Percentiles rank a stretch among this genome's conserved stretches.
Evolutionary conservation across 371 early-diverging fungal species (phyloP).

Genomic region (Mucor plumbeus): DNA sequence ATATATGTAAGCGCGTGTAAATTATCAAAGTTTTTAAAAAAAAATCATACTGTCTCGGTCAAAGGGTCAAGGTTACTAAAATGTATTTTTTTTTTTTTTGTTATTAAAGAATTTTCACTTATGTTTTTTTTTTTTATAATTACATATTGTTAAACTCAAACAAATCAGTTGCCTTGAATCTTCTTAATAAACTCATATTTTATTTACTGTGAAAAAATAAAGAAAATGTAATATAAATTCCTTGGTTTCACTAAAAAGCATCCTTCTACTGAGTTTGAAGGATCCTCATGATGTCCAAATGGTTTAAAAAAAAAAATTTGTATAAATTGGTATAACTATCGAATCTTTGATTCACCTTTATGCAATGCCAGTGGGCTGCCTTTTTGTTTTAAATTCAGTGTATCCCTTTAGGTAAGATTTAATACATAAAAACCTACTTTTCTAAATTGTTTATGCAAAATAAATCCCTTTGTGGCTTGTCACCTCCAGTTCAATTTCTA

Average conservation of each 20-base stretch:
- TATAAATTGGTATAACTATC: not conserved
- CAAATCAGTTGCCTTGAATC: conserved; percentile 80
- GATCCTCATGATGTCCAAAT: no score
- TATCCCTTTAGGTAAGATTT: not conserved
- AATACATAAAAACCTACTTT: not conserved
- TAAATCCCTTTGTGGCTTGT: not conserved
- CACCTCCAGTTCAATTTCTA: not conserved
- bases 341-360: not conserved
- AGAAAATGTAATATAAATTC: not conserved
- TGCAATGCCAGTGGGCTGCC: not conserved
- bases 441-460: not conserved
- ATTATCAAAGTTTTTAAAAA: conserved; percentile 33
- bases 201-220: not conserved
- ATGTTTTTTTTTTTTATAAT: not conserved
- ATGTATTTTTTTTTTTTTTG: not conserved
- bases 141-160: conserved; percentile 91
- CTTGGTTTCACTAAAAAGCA: not conserved
- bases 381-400: not conserved
- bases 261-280: not conserved
- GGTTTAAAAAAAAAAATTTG: no score
- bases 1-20: not conserved
- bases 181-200: conserved; percentile 53
- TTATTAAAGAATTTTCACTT: not conserved
- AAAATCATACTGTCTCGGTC: conserved; percentile 73
- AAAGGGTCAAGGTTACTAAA: conserved; percentile 83